Conservation (phyloP, 306 rosid genomes). For the Coriaria nepalensis region DNA sequence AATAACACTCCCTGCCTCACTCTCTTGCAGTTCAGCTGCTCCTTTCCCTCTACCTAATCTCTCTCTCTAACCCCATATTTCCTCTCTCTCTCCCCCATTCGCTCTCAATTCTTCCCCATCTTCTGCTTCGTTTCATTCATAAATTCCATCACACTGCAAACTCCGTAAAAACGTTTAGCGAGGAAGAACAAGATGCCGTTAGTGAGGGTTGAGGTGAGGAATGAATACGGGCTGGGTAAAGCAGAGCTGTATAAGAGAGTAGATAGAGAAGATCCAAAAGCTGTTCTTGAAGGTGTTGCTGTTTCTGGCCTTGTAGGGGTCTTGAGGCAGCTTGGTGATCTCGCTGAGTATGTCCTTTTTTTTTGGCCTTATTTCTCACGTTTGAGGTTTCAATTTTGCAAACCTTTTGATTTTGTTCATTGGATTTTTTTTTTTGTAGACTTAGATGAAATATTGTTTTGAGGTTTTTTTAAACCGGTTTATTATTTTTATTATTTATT, state of each 20-base stretch:
- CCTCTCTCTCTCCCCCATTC: conserved; percentile 1
- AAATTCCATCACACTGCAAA: too few species aligned
- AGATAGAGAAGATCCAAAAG: conserved; percentile 78
- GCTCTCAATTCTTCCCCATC: conserved; percentile 2
- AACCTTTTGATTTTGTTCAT: conserved; percentile 2
- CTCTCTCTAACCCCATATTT: conserved; percentile 14
- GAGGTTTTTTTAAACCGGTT: too few species aligned
- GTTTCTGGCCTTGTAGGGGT: conserved; percentile 97
- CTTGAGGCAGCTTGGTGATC: conserved; percentile 96
- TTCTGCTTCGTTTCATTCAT: neutral
- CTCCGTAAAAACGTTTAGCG: too few species aligned
- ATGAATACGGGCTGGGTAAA: conserved; percentile 55
- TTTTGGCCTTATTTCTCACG: neutral
- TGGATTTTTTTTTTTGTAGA: neutral
- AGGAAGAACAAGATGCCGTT: conserved; percentile 48
- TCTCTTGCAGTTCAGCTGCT: too few species aligned
- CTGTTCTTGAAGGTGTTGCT: conserved; percentile 72
- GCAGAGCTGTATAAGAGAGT: conserved; percentile 53
- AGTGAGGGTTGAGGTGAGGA: conserved; percentile 63
- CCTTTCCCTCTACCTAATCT: neutral
- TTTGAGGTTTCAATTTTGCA: conserved; percentile 1
- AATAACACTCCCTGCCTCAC: too few species aligned
- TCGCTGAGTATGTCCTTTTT: conserved; percentile 69
- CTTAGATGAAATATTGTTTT: too few species aligned
- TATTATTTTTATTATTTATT: too few species aligned